These are phyloP conservation scores for Rosellinia necatrix DNA, from an alignment of 2,329 filamentous ascomycete species.

Conservation along the genomic window DNA sequence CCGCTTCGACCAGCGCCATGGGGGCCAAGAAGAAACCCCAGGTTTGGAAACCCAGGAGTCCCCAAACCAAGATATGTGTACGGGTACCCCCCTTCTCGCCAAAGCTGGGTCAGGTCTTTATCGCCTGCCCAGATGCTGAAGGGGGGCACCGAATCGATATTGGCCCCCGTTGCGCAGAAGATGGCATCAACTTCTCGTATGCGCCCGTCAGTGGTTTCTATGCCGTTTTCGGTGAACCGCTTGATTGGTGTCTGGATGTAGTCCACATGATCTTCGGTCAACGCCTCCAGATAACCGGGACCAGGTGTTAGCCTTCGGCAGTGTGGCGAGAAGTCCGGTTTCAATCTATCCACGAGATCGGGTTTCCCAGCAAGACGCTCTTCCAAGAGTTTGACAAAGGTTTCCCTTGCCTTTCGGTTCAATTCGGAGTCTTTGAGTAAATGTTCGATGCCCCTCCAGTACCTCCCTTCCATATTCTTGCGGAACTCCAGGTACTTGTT, in stretches of 20 bases:
- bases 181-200: slow-evolving; percentile 65
- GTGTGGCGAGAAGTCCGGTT: slow-evolving; percentile 67
- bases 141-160: slow-evolving; percentile 60
- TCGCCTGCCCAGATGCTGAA: slow-evolving; percentile 64
- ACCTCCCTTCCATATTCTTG: slow-evolving; percentile 62
- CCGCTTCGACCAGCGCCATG: slow-evolving; percentile 64
- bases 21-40: slow-evolving; percentile 67
- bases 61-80: slow-evolving; percentile 70
- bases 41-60: slow-evolving; percentile 69
- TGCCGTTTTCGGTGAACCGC: slow-evolving; percentile 62
- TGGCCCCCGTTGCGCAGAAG: slow-evolving; percentile 71
- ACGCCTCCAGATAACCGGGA: slow-evolving; percentile 69
- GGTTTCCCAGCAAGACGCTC: slow-evolving; percentile 58
- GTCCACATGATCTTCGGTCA: slow-evolving; percentile 64
- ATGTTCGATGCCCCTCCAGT: slow-evolving; percentile 61
- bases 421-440: slow-evolving; percentile 59
- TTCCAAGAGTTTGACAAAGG: slow-evolving; percentile 55
- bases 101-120: slow-evolving; percentile 58
- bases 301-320: slow-evolving; percentile 69
- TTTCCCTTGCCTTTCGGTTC: slow-evolving; percentile 54
- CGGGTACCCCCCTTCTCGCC: slow-evolving; percentile 65
- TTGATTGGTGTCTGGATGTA: slow-evolving; percentile 62
- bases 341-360: slow-evolving; percentile 57
- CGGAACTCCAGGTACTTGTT: slow-evolving; percentile 64
- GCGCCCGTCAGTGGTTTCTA: slow-evolving; percentile 62